A percentile compares a stretch with the other conserved stretches of the same genome.
These are phyloP conservation scores for Polyporus tsugae DNA, from an alignment of 1,284 basidiomycete genomes.

Conservation along the genomic window DNA sequence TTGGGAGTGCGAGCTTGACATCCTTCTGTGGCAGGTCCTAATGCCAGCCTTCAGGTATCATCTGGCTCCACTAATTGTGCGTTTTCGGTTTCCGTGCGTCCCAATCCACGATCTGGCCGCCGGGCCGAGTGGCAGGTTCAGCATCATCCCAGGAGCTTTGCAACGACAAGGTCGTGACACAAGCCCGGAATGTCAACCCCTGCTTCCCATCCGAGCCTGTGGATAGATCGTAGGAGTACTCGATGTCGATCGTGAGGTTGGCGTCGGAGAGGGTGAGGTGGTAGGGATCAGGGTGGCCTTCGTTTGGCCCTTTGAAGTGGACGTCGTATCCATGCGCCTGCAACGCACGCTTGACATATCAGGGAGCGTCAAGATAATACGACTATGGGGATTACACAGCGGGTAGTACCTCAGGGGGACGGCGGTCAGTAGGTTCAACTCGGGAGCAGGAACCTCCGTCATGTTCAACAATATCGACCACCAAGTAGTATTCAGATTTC, in stretches of 20 bases:
- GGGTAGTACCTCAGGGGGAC: no score
- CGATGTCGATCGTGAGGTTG: not conserved
- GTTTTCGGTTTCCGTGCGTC: no score
- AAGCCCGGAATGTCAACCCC: not conserved
- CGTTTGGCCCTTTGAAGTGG: not conserved
- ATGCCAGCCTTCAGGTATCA: not conserved
- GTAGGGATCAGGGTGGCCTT: not conserved
- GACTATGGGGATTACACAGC: not conserved
- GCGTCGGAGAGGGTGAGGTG: not conserved
- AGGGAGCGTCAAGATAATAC: not conserved
- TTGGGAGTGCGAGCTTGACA: not conserved
- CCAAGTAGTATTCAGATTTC: not conserved
- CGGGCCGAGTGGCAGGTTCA: not conserved
- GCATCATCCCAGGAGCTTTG: no score
- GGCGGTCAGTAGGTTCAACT: no score
- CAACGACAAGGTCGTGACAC: not conserved
- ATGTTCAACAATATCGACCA: not conserved
- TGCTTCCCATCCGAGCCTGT: not conserved
- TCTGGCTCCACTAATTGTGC: not conserved
- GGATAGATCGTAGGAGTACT: not conserved
- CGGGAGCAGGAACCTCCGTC: no score
- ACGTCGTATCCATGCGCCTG: not conserved
- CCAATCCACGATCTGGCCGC: not conserved
- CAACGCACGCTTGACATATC: not conserved
- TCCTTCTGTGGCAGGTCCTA: not conserved